These are phyloP conservation scores for Ananas comosus DNA, from an alignment of 176 grass and related monocot genomes.

Conservation along the genomic window DNA sequence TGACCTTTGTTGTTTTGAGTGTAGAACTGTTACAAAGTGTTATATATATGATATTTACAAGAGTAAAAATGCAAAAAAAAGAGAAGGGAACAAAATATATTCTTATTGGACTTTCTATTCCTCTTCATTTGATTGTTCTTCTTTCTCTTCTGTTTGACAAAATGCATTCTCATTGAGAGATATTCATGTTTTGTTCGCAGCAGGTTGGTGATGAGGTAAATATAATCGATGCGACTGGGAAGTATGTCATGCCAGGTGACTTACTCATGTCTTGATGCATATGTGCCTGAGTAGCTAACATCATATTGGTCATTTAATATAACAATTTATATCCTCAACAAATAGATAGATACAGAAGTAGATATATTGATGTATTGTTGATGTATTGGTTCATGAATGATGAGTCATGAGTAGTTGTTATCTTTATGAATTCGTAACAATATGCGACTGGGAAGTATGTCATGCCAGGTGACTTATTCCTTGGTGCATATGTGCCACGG, in stretches of 20 bases:
- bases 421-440: not conserved
- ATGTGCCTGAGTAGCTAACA: not conserved
- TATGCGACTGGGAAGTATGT: slow-evolving; percentile 90
- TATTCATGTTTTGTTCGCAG: slow-evolving; percentile 12
- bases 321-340: not conserved
- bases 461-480: slow-evolving; percentile 61
- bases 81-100: not conserved
- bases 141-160: not conserved
- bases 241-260: slow-evolving; percentile 96
- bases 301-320: not conserved
- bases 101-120: not conserved
- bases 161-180: not conserved
- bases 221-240: slow-evolving; percentile 91
- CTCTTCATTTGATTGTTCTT: not conserved
- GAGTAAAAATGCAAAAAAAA: too few species aligned
- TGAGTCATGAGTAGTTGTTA: too few species aligned
- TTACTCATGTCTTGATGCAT: slow-evolving; percentile 1
- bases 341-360: not conserved
- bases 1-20: too few species aligned
- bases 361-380: too few species aligned
- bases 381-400: too few species aligned
- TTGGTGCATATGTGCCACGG: not conserved
- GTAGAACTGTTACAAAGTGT: too few species aligned
- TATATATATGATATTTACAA: too few species aligned
- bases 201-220: slow-evolving; percentile 64